Base-by-base conservation (phyloP, 495 filamentous ascomycete genomes). In the Pyrenula massariospora region DNA sequence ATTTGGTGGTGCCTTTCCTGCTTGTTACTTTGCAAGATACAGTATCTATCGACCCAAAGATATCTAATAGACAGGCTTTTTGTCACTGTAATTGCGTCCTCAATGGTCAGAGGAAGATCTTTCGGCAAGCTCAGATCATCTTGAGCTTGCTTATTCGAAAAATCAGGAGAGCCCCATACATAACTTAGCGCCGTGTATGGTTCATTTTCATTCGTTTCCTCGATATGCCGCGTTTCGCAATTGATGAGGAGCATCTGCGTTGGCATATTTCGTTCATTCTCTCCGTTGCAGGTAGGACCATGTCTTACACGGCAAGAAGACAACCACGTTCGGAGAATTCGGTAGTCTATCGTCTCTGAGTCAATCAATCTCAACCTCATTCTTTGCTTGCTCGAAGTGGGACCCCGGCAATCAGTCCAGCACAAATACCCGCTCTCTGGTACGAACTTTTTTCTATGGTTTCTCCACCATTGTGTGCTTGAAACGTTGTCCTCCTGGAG, bases 11-110 rank as follows among this genome's bases (percentile, higher is more conserved):
- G 24, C 49, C 61, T 51, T 48, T 59, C 25, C 12, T 54, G 21
- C 5, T n/a, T 21, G n/a, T 63, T 56, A 48, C 58, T 52, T 47
- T 65, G 62, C 23, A 55, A 50, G 22, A 65, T 61, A 23, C 58
- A 59, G 12, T 31, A 53, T 48, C 24, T 31, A 23, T 59, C 58
- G 24, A 59, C 56, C 58, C 58, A 59, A 23, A 65, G 55, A 20
- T 56, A 65, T 19, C 54, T 53, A 15, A 57, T 50, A 1, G 56
- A 55, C 24, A 63, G n/a, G 8, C 20, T 48, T 47, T 54, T 19
- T 12, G 59, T 58, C 2, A 61, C 50, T 10, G 36, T 15, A 10
- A 65, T 61, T 22, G 62, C 58, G 51, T 65, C 51, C 19, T 20
- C 20, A 21, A 65, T 59, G n/a, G 62, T 65, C 48, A 22, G 25